These are phyloP conservation scores for Kwoniella sp. DNA, from an alignment of 768 basidiomycete genomes.

Conservation along the genomic window DNA sequence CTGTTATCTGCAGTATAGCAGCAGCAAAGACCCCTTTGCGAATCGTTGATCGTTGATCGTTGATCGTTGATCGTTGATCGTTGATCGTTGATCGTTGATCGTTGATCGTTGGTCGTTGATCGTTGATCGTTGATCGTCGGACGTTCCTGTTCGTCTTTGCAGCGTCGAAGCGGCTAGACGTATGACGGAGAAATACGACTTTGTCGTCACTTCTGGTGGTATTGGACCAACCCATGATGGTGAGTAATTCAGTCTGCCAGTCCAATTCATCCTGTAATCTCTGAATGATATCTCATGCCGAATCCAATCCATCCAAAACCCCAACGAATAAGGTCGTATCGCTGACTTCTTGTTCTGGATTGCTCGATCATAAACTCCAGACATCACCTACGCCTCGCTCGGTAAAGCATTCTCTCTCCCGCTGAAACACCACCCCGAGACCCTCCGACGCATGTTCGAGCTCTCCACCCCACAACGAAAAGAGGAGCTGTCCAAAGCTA, in stretches of 20 bases:
- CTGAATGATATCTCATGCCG: too few relatives aligned
- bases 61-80: too few relatives aligned
- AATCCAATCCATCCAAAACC: too few relatives aligned
- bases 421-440: conserved; percentile 75
- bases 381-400: conserved; percentile 86
- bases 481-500: conserved; percentile 66
- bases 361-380: too few relatives aligned
- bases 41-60: too few relatives aligned
- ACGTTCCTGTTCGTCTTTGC: conserved; percentile 7
- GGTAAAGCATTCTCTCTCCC: conserved; percentile 75
- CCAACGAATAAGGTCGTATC: too few relatives aligned
- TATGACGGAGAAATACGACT: conserved; percentile 79
- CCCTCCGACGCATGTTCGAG: conserved; percentile 70
- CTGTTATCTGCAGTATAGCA: too few relatives aligned
- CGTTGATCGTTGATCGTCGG: neutral
- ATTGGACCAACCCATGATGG: conserved; percentile 91
- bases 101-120: too few relatives aligned
- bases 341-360: too few relatives aligned
- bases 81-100: too few relatives aligned
- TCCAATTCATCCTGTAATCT: too few relatives aligned
- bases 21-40: too few relatives aligned
- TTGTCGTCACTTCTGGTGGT: conserved; percentile 87
- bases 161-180: conserved; percentile 83
- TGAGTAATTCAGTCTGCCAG: conserved; percentile 57
- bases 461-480: conserved; percentile 58